Evolutionary conservation across 164 flowering plant species (phyloP), one percentile per base, ranked within the genome.

Genomic region (Amborella trichopoda): DNA sequence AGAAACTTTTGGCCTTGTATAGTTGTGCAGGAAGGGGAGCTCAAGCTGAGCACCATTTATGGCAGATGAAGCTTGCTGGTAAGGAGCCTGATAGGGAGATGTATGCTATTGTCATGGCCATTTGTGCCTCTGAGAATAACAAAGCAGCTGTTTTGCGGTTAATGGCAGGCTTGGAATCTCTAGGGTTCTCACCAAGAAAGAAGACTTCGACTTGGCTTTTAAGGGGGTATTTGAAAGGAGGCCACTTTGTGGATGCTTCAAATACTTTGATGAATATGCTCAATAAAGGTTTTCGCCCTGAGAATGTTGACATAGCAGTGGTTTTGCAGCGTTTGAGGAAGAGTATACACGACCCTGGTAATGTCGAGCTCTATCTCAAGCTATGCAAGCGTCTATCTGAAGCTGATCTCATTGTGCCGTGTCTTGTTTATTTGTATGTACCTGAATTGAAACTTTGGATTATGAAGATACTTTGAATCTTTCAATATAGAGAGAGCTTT

Each of bases 11-110:
- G 14, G 89, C 95, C 6, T 78, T 90, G 91, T 81, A 85, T 40
- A 68, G 82, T 28, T 90, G 97, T 62, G 82, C 94, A 32, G 97
- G 97, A n/a, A 76, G 71, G 32, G 95, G 94, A 18, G 62, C 66
- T 30, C 82, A 81, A 56, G 94, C 97, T 6, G 97, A 90, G 58
- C 62, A 65, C 36, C 95, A 90, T 59, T 44, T 90, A 38, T 90
- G 97, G 97, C 74, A 90, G 56, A 79, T 85, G 91, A 85, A 85
- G 64, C 74, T 85, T 40, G 53, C 61, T 5, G 97, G 95, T 27
- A 83, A 72, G 44, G 77, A 79, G 38, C 84, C 81, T n/a, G 86
- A 73, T 28, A 57, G 65, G 13, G 89, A 76, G 46, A 77, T 85
- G 10, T 75, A 77, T 50, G 88, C 77, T 71, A 75, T 90, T 20